phyloP scores from a whole-genome alignment of 164 flowering plant genomes.

The Saururus chinensis region DNA sequence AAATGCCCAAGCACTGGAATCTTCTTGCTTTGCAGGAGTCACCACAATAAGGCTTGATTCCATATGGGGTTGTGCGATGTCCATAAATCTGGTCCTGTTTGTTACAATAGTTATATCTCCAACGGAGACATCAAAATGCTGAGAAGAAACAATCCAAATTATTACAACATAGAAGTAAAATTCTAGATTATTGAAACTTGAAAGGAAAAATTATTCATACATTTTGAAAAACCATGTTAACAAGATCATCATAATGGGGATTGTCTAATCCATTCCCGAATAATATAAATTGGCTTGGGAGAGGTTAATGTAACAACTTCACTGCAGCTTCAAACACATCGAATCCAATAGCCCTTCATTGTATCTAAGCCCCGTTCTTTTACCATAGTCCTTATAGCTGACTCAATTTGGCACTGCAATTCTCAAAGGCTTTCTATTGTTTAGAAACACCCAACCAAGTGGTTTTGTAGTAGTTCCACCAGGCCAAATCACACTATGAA shows the following conservation, averaged over 20 bases:
- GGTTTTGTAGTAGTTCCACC: slow-evolving; percentile 50
- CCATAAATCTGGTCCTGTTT: slow-evolving; percentile 73
- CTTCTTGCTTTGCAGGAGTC: slow-evolving; percentile 44
- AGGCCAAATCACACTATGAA: slow-evolving; percentile 70
- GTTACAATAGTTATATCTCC: slow-evolving; percentile 82
- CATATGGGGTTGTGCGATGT: slow-evolving; percentile 84
- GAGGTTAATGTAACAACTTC: slow-evolving; percentile 63
- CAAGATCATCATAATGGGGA: slow-evolving; percentile 49
- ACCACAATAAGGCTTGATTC: slow-evolving; percentile 86
- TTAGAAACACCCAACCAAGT: slow-evolving; percentile 91
- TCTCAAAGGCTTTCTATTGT: slow-evolving; percentile 64
- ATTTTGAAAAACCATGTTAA: slow-evolving; percentile 36
- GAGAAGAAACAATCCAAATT: slow-evolving; percentile 12
- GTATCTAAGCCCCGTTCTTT: slow-evolving; percentile 36
- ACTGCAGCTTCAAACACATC: slow-evolving; percentile 87
- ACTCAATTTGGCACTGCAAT: slow-evolving; percentile 75
- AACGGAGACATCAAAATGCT: slow-evolving; percentile 84
- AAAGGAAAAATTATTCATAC: slow-evolving; percentile 36
- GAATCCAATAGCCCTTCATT: slow-evolving; percentile 60
- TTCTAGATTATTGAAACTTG: no score
- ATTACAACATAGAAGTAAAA: no score
- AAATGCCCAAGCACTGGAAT: slow-evolving; percentile 80
- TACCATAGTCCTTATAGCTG: slow-evolving; percentile 45
- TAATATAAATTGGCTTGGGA: slow-evolving; percentile 45
- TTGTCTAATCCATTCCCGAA: slow-evolving; percentile 62